phyloP scores from a whole-genome alignment of 306 rosid genomes.

The Alnus rubra region DNA sequence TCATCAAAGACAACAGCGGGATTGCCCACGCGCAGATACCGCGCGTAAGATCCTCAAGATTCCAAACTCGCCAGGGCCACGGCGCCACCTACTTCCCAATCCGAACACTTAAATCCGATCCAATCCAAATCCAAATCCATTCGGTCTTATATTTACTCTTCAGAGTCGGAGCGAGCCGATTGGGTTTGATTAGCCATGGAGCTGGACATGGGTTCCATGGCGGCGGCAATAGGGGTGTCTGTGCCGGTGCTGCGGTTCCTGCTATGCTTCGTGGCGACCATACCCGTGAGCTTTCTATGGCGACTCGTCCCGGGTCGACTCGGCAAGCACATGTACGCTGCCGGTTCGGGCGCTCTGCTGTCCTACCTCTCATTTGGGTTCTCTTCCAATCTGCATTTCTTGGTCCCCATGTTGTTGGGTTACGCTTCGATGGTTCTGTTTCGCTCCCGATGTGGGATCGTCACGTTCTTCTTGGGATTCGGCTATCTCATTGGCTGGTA shows the following conservation, averaged over 20 bases:
- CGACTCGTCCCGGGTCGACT: slow-evolving; percentile 64
- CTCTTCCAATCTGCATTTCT: slow-evolving; percentile 84
- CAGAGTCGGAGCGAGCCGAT: background rate
- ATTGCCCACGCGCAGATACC: background rate
- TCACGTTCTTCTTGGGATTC: slow-evolving; percentile 75
- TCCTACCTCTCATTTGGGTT: slow-evolving; percentile 85
- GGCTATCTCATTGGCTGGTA: slow-evolving; percentile 92
- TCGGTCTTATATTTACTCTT: background rate
- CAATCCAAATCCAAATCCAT: background rate
- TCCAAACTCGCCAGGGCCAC: background rate
- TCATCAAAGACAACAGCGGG: background rate
- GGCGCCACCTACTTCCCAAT: background rate
- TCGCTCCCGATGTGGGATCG: slow-evolving; percentile 70
- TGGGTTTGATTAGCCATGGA: slow-evolving; percentile 49
- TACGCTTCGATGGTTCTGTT: slow-evolving; percentile 76
- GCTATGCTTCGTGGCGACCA: slow-evolving; percentile 79
- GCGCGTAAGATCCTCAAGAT: background rate
- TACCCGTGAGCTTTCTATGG: slow-evolving; percentile 76
- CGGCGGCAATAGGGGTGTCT: slow-evolving; percentile 74
- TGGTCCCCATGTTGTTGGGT: slow-evolving; percentile 74
- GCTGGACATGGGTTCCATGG: slow-evolving; percentile 80
- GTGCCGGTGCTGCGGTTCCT: slow-evolving; percentile 86
- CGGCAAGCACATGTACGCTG: slow-evolving; percentile 75
- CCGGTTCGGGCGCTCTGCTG: slow-evolving; percentile 62
- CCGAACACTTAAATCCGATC: background rate